phyloP scores from a whole-genome alignment of 805 yeast species.

The Candida pseudofarinosa region DNA sequence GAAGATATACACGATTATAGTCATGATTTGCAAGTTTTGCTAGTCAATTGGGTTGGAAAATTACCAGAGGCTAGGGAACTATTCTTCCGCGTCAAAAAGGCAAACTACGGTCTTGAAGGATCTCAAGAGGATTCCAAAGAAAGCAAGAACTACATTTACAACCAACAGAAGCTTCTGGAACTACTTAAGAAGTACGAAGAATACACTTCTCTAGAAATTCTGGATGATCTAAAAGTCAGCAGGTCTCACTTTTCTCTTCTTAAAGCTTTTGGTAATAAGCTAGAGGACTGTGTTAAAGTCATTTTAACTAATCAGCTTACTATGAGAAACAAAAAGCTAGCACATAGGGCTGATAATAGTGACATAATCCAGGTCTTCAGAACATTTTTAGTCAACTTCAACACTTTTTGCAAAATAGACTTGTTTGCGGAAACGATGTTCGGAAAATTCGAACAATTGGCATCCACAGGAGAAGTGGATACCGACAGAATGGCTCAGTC shows the following conservation, averaged over 20 bases:
- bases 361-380: constrained; percentile 17
- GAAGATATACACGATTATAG: constrained; percentile 47
- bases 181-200: constrained; percentile 10
- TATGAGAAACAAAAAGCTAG: background rate
- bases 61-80: constrained; percentile 60
- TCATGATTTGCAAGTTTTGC: constrained; percentile 55
- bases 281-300: constrained; percentile 12
- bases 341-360: constrained; percentile 3
- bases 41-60: constrained; percentile 62
- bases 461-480: constrained; percentile 9
- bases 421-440: constrained; percentile 24
- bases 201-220: constrained; percentile 14
- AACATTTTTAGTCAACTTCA: constrained; percentile 25
- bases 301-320: constrained; percentile 4
- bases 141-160: background rate
- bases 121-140: background rate
- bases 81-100: constrained; percentile 37
- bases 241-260: constrained; percentile 10
- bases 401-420: constrained; percentile 28
- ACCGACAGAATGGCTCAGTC: constrained; percentile 9
- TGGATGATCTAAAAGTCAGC: constrained; percentile 14
- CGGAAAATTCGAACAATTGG: constrained; percentile 18
- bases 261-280: constrained; percentile 10
- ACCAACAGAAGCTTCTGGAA: constrained; percentile 7
- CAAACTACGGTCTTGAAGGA: constrained; percentile 7